Evolutionary conservation across 305 asterid species (phyloP).

Genomic region (Fraxinus sp.): DNA sequence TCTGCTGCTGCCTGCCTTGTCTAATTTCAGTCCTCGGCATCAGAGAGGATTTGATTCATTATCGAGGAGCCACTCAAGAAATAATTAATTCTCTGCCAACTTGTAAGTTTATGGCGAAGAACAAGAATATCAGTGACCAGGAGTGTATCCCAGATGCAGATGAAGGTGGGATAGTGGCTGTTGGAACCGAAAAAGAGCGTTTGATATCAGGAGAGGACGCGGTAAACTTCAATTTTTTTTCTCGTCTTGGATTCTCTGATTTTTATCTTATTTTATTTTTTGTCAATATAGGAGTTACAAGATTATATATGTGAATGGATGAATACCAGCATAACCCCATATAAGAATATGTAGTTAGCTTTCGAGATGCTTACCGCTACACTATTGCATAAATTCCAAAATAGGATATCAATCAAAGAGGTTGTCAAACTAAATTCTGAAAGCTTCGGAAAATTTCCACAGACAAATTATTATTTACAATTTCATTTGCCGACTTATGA

Average conservation of each 20-base stretch:
- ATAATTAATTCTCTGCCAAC: slow-evolving; percentile 85
- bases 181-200: slow-evolving; percentile 56
- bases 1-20: slow-evolving; percentile 98
- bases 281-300: background rate
- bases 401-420: background rate
- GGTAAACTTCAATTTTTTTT: slow-evolving; percentile 22
- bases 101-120: slow-evolving; percentile 69
- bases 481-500: background rate
- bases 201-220: slow-evolving; percentile 53
- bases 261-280: background rate
- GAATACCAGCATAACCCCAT: background rate
- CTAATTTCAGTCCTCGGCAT: slow-evolving; percentile 81
- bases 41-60: slow-evolving; percentile 74
- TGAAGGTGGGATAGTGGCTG: slow-evolving; percentile 53
- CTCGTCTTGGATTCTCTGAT: background rate
- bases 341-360: background rate
- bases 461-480: background rate
- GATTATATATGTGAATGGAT: background rate
- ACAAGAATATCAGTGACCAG: slow-evolving; percentile 41
- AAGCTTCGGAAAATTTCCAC: background rate
- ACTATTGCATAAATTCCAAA: background rate
- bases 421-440: background rate
- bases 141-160: slow-evolving; percentile 34
- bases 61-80: slow-evolving; percentile 86
- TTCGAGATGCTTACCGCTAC: slow-evolving; percentile 5